A percentile compares a stretch with the other conserved stretches of the same genome.
Evolutionary conservation across 2,329 filamentous ascomycete genomes (phyloP).

Genomic region (Chrysoporthe puriensis): DNA sequence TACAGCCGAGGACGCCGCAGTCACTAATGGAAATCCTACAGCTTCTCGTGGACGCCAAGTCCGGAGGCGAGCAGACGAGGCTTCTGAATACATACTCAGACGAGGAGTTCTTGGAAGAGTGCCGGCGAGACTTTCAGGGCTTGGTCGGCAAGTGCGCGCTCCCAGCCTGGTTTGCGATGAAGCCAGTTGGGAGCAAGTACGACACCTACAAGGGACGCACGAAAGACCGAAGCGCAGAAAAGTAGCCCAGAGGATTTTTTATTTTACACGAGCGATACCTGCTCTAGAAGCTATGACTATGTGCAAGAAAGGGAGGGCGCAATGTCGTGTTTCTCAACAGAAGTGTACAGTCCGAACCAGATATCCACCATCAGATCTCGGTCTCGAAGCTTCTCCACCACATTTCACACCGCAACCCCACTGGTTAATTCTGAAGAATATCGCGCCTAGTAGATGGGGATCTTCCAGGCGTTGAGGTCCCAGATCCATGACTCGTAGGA

Average conservation of each 20-base stretch:
- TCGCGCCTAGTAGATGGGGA: constrained; percentile 28
- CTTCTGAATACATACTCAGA: constrained; percentile 26
- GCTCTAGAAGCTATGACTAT: background rate
- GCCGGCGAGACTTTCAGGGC: constrained; percentile 8
- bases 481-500: constrained; percentile 30
- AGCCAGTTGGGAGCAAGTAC: constrained; percentile 21
- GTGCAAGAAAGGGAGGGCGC: background rate
- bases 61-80: constrained; percentile 24
- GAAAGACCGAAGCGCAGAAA: background rate
- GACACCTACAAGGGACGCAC: background rate
- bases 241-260: background rate
- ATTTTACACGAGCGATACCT: background rate
- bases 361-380: background rate
- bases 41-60: constrained; percentile 25
- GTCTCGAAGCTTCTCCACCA: too few species aligned
- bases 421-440: background rate
- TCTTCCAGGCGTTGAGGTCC: constrained; percentile 27
- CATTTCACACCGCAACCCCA: background rate
- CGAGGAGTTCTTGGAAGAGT: constrained; percentile 24
- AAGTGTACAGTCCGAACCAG: background rate
- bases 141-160: constrained; percentile 21
- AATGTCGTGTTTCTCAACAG: background rate
- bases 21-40: constrained; percentile 23
- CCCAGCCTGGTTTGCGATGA: constrained; percentile 24
- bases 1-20: constrained; percentile 8